Percentiles rank a stretch among this genome's conserved stretches.
phyloP scores from a whole-genome alignment of 495 filamentous ascomycete genomes.

The Cercophora sp. region DNA sequence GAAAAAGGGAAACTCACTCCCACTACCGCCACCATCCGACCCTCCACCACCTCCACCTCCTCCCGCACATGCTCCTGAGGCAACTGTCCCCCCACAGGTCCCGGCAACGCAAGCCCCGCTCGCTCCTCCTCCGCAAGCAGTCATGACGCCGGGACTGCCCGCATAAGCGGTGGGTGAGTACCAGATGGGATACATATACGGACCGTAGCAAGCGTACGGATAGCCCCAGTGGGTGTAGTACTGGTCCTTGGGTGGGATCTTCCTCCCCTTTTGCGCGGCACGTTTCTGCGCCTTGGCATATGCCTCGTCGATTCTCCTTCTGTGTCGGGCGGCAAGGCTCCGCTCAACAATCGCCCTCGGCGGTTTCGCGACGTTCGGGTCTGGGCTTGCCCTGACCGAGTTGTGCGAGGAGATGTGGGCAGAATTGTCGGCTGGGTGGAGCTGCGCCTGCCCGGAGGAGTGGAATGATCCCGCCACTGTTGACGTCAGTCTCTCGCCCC shows the following conservation, averaged over 20 bases:
- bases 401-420: conserved; percentile 75
- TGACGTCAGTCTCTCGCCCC: conserved; percentile 24
- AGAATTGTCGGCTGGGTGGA: conserved; percentile 53
- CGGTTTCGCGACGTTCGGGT: conserved; percentile 39
- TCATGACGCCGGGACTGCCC: conserved; percentile 34
- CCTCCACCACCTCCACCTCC: conserved; percentile 40
- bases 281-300: conserved; percentile 61
- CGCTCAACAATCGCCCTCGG: conserved; percentile 42
- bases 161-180: conserved; percentile 25
- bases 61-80: conserved; percentile 32
- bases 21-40: conserved; percentile 53
- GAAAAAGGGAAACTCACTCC: conserved; percentile 27
- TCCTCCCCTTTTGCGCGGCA: conserved; percentile 55
- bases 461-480: conserved; percentile 52
- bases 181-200: conserved; percentile 35
- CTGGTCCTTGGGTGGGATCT: conserved; percentile 45
- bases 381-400: conserved; percentile 36
- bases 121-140: conserved; percentile 13
- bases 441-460: conserved; percentile 48
- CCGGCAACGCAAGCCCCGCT: conserved; percentile 18
- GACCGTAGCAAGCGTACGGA: conserved; percentile 39
- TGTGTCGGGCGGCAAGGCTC: conserved; percentile 42
- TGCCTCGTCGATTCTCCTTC: conserved; percentile 51
- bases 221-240: conserved; percentile 55
- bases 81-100: conserved; percentile 33